A percentile compares a stretch with the other conserved stretches of the same genome.
Conservation (phyloP, 805 yeast species). For the Candida adriatica region DNA sequence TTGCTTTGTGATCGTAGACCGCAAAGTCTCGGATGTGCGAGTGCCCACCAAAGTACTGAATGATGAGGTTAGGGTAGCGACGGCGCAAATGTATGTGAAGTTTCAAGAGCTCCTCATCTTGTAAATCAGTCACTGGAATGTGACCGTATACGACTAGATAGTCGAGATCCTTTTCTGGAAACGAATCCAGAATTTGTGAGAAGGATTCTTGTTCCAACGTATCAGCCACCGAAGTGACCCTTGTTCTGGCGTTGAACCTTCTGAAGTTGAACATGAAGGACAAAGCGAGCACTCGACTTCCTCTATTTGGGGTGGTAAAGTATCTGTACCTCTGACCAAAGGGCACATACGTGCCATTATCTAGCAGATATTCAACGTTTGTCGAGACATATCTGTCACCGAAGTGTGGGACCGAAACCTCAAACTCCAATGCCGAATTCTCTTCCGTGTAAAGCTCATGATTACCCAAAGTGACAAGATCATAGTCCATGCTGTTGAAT, state of each 20-base stretch:
- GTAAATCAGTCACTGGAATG: constrained; percentile 49
- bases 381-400: constrained; percentile 63
- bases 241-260: constrained; percentile 50
- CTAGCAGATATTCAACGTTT: constrained; percentile 54
- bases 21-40: constrained; percentile 85
- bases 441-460: constrained; percentile 78
- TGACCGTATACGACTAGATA: constrained; percentile 71
- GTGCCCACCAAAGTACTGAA: constrained; percentile 93
- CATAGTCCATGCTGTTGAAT: constrained; percentile 62
- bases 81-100: constrained; percentile 42
- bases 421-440: constrained; percentile 59
- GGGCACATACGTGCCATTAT: constrained; percentile 40
- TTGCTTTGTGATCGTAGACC: constrained; percentile 54
- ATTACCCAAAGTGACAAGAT: constrained; percentile 79
- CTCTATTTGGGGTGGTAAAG: constrained; percentile 53
- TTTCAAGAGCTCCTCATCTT: constrained; percentile 27
- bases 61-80: constrained; percentile 51
- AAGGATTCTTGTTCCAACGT: constrained; percentile 63
- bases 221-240: constrained; percentile 56
- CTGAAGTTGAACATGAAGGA: constrained; percentile 77
- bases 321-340: constrained; percentile 65
- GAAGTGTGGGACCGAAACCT: constrained; percentile 48
- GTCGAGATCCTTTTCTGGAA: constrained; percentile 45
- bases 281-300: constrained; percentile 52
- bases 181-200: constrained; percentile 30